Evolutionary conservation across 73 alveolate genomes (phyloP), one percentile per base, ranked within the genome.

Genomic region (Tetrahymena thermophila): DNA sequence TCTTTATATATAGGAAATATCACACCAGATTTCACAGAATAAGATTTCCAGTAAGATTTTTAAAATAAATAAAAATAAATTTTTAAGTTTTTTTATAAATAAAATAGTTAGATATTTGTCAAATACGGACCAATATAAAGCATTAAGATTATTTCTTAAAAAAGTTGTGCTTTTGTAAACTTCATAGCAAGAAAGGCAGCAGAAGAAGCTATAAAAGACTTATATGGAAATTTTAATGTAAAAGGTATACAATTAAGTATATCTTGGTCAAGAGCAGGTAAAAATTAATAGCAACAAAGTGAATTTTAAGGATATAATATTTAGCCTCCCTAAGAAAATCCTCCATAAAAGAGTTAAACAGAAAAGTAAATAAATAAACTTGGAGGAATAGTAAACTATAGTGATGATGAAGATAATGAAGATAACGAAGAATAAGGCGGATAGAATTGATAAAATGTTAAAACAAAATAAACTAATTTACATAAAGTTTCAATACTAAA

Each of bases 191-290:
- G 97, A 89, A 95, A 95, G 94, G 93, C 93, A 16, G 97, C 97
- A 17, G 97, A 95, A 95, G 94, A 85, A 23, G 97, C 97, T 35
- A 93, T 89, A 0, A 95, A 95, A 50, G 95, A 94, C 0, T 43
- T 95, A 34, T 95, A 95, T 85, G 94, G 94, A 34, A 43, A 95
- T 95, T 34, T 95, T 19, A 43, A 28, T 17, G 84, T 95, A 34
- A 95, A 50, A 58, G 97, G 94, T 85, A 43, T 95, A 4, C 35
- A 85, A 55, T 95, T 89, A n/a, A 95, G 94, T 34, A 95, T 95
- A 4, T 93, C 93, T 44, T 95, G 97, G 97, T 94, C 97, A 19
- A 95, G 97, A 56, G 95, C 97, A 5, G 89, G 89, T 71, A 71
- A 71, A 71, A 71, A 71, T n/a, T 8, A 71, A 71, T 31, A 71